Conservation (phyloP, 495 filamentous ascomycete genomes). For the Xylaria flabelliformis region DNA sequence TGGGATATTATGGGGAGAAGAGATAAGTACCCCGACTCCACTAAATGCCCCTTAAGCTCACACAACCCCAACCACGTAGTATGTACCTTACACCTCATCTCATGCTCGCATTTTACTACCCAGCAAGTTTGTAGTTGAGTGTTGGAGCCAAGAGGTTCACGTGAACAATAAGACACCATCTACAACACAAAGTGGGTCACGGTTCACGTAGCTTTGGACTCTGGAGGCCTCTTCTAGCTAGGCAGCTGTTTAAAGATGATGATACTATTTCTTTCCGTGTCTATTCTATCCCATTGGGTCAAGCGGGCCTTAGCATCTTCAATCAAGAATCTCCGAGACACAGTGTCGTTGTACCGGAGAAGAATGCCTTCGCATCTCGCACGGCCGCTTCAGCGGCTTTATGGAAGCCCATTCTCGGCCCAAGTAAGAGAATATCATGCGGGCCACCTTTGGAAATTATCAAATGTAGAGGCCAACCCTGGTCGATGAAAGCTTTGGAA, state of each 20-base stretch:
- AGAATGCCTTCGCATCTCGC: slow-evolving; percentile 24
- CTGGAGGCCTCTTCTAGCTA: not conserved
- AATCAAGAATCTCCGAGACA: not conserved
- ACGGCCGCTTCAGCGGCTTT: slow-evolving; percentile 32
- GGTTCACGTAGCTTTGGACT: not conserved
- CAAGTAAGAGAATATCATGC: slow-evolving; percentile 40
- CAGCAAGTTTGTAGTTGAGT: not conserved
- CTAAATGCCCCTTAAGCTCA: no score
- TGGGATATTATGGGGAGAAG: not conserved
- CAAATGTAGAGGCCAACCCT: slow-evolving; percentile 33
- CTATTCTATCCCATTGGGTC: not conserved
- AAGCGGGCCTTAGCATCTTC: not conserved
- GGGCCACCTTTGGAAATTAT: slow-evolving; percentile 28
- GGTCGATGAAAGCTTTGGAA: slow-evolving; percentile 20
- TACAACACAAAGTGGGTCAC: not conserved
- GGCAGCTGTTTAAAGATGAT: not conserved
- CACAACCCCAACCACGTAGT: no score
- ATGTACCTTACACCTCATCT: not conserved
- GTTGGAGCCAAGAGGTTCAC: not conserved
- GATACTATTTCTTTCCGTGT: not conserved
- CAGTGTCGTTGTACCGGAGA: slow-evolving; percentile 2
- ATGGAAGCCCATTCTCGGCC: slow-evolving; percentile 34
- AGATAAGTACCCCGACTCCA: not conserved
- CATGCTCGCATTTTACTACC: not conserved
- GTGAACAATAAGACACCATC: not conserved